A percentile compares a stretch with the other conserved stretches of the same genome.
Conservation (phyloP, 208 protist genomes). For the Leishmania turanica region DNA sequence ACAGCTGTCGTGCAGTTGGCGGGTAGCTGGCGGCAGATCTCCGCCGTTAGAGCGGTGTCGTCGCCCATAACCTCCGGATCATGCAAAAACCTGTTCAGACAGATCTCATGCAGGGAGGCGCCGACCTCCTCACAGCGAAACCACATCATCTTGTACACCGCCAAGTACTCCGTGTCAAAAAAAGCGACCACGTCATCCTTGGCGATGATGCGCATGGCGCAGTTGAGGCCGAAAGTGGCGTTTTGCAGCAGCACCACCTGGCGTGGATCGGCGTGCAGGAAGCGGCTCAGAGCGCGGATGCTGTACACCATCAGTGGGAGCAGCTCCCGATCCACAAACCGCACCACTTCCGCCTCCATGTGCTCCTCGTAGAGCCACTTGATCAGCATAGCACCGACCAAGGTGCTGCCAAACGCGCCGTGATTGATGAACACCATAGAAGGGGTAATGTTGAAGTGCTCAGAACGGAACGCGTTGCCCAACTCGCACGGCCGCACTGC, state of each 20-base stretch:
- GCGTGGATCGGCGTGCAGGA: slow-evolving; percentile 66
- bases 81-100: slow-evolving; percentile 61
- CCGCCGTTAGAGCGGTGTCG: slow-evolving; percentile 54
- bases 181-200: slow-evolving; percentile 78
- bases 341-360: slow-evolving; percentile 83
- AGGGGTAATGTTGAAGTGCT: slow-evolving; percentile 72
- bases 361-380: slow-evolving; percentile 78
- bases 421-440: slow-evolving; percentile 92
- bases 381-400: slow-evolving; percentile 64
- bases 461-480: slow-evolving; percentile 47
- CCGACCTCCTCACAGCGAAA: slow-evolving; percentile 79
- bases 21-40: slow-evolving; percentile 68
- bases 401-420: slow-evolving; percentile 90
- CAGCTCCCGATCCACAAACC: slow-evolving; percentile 88
- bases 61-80: slow-evolving; percentile 68
- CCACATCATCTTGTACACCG: slow-evolving; percentile 92
- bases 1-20: slow-evolving; percentile 74
- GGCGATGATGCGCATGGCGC: slow-evolving; percentile 76
- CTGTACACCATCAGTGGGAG: slow-evolving; percentile 85
- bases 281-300: slow-evolving; percentile 68
- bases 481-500: slow-evolving; percentile 32
- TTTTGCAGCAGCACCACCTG: slow-evolving; percentile 92
- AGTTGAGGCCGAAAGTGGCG: slow-evolving; percentile 89
- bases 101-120: slow-evolving; percentile 67
- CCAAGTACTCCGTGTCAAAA: slow-evolving; percentile 85